Conservation (phyloP, 2,329 filamentous ascomycete genomes). For the Drechslera avenae region DNA sequence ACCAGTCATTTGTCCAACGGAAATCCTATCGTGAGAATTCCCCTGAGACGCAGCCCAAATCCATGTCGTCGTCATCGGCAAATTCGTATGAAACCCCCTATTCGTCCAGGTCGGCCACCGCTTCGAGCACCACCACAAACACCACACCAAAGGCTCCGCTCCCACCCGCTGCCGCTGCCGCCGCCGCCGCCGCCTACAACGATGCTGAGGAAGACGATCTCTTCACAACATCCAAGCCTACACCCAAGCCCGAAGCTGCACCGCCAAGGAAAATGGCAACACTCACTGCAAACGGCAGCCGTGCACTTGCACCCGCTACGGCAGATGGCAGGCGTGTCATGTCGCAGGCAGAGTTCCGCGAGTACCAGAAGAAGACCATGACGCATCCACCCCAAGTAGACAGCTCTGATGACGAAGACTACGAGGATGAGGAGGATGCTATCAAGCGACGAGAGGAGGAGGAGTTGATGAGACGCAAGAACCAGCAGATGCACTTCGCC, state of each 20-base stretch:
- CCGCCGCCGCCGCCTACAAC: constrained; percentile 22
- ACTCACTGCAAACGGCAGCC: constrained; percentile 15
- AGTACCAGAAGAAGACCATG: constrained; percentile 36
- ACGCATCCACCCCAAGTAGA: constrained; percentile 33
- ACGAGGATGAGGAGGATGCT: constrained; percentile 47
- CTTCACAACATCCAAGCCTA: constrained; percentile 29
- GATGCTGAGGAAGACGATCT: constrained; percentile 41
- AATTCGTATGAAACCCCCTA: constrained; percentile 41
- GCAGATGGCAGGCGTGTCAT: constrained; percentile 34
- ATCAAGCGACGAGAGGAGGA: constrained; percentile 42
- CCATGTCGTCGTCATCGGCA: constrained; percentile 38
- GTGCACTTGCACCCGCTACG: constrained; percentile 16
- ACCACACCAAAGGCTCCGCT: constrained; percentile 38
- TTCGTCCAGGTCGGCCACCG: constrained; percentile 35
- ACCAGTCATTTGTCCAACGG: constrained; percentile 34
- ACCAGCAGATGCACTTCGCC: constrained; percentile 43
- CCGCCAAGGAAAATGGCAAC: constrained; percentile 13
- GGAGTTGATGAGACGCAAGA: constrained; percentile 38
- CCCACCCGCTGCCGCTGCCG: constrained; percentile 20
- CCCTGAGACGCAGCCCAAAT: constrained; percentile 31
- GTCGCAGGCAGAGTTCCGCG: constrained; percentile 42
- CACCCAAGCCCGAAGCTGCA: constrained; percentile 10
- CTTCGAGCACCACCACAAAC: constrained; percentile 35
- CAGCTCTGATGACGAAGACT: constrained; percentile 43
- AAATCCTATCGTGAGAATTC: constrained; percentile 29